A percentile compares a stretch with the other conserved stretches of the same genome.
These are phyloP conservation scores for Peronospora destructor DNA, from an alignment of 352 stramenopile genomes.

Conservation along the genomic window DNA sequence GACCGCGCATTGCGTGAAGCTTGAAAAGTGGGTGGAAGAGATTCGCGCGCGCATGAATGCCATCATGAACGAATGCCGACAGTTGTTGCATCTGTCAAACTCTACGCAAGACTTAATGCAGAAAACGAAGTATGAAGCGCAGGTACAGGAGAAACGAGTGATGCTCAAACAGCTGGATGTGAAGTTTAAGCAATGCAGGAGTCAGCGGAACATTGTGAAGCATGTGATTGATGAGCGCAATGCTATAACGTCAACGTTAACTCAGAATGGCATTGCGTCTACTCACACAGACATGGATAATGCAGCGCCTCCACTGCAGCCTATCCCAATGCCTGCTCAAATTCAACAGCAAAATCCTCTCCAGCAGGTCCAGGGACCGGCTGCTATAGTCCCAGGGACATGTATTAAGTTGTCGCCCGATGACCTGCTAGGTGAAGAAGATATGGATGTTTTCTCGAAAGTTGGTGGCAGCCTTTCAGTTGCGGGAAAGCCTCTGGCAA, in stretches of 20 bases:
- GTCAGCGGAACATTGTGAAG: conserved; percentile 75
- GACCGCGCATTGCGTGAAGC: conserved; percentile 71
- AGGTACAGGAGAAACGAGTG: conserved; percentile 64
- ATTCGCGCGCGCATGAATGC: conserved; percentile 73
- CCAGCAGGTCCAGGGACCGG: conserved; percentile 12
- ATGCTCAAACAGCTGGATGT: conserved; percentile 71
- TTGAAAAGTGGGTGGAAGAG: conserved; percentile 75
- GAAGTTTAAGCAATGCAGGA: conserved; percentile 75
- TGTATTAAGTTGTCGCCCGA: conserved; percentile 40
- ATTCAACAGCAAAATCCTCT: conserved; percentile 27
- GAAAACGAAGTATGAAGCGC: conserved; percentile 55
- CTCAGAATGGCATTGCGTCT: conserved; percentile 8
- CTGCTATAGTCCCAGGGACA: background rate
- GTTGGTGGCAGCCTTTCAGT: conserved; percentile 18
- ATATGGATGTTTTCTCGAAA: conserved; percentile 31
- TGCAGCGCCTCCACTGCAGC: conserved; percentile 26
- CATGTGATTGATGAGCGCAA: conserved; percentile 62
- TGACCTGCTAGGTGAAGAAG: conserved; percentile 47
- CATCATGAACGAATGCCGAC: conserved; percentile 76
- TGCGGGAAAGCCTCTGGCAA: conserved; percentile 42
- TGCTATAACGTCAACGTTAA: conserved; percentile 8
- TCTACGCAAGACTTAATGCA: conserved; percentile 57
- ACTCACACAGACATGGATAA: conserved; percentile 4
- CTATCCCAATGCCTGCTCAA: conserved; percentile 43
- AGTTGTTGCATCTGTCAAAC: conserved; percentile 69